phyloP scores from a whole-genome alignment of 768 basidiomycete genomes.

The Boletus tomentosulus region DNA sequence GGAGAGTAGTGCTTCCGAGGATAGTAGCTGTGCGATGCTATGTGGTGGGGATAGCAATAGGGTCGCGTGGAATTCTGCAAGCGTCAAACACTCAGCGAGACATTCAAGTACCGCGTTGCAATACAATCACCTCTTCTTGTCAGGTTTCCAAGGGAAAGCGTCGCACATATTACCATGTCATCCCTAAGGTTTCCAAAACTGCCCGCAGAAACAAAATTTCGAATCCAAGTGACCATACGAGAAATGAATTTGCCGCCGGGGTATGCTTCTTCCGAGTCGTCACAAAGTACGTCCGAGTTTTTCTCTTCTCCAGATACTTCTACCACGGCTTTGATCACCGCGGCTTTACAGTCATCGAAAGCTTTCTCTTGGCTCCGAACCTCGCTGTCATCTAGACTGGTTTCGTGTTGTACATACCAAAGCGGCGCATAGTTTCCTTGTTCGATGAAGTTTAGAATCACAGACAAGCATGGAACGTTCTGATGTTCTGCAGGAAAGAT shows the following conservation, averaged over 20 bases:
- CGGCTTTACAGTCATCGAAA: slow-evolving; percentile 81
- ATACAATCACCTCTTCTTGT: slow-evolving; percentile 58
- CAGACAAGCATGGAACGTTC: slow-evolving; percentile 53
- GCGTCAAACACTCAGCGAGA: slow-evolving; percentile 6
- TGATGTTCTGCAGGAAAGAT: slow-evolving; percentile 55
- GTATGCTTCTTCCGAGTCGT: slow-evolving; percentile 47
- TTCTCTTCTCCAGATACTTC: slow-evolving; percentile 81
- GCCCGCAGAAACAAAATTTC: slow-evolving; percentile 44
- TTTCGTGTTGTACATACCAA: slow-evolving; percentile 47
- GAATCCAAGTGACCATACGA: slow-evolving; percentile 75
- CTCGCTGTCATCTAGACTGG: slow-evolving; percentile 37
- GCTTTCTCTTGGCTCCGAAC: slow-evolving; percentile 62
- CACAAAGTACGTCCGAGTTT: slow-evolving; percentile 77
- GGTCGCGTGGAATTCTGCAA: slow-evolving; percentile 52
- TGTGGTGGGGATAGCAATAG: slow-evolving; percentile 64
- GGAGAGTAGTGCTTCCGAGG: slow-evolving; percentile 53
- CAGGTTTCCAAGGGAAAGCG: slow-evolving; percentile 78
- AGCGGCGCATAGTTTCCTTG: slow-evolving; percentile 60
- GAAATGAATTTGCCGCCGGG: slow-evolving; percentile 72
- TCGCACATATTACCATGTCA: slow-evolving; percentile 81
- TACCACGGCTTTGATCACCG: slow-evolving; percentile 80
- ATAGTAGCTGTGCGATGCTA: slow-evolving; percentile 57
- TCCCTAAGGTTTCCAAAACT: slow-evolving; percentile 42
- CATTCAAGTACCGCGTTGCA: background rate
- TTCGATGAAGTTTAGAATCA: slow-evolving; percentile 73